A percentile compares a stretch with the other conserved stretches of the same genome.
phyloP scores from a whole-genome alignment of 2,329 filamentous ascomycete genomes.

The Aschersonia sp. region DNA sequence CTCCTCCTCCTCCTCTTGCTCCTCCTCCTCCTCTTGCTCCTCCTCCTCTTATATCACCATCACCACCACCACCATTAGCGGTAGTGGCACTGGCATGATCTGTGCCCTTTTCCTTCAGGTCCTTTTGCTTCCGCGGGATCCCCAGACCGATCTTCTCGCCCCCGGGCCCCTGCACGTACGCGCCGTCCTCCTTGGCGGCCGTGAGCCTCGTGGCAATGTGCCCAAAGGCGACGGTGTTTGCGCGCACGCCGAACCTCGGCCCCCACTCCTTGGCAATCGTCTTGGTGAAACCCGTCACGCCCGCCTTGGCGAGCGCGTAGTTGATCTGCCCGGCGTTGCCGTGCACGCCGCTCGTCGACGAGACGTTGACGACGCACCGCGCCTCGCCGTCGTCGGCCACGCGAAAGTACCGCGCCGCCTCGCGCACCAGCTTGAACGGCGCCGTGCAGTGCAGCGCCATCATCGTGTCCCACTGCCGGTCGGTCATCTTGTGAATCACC shows the following conservation, averaged over 20 bases:
- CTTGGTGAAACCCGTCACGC: constrained; percentile 70
- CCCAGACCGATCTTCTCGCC: constrained; percentile 63
- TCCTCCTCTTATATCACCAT: too few species aligned
- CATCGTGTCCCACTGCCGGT: constrained; percentile 87
- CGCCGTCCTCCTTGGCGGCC: constrained; percentile 70
- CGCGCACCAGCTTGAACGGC: constrained; percentile 70
- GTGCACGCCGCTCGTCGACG: constrained; percentile 65
- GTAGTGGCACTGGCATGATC: too few species aligned
- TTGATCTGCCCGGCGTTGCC: constrained; percentile 88
- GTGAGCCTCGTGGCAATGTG: constrained; percentile 70
- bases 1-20: not conserved
- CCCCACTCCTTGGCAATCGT: constrained; percentile 91
- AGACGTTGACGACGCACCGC: constrained; percentile 71
- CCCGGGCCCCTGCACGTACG: constrained; percentile 61
- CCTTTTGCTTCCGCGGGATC: constrained; percentile 49
- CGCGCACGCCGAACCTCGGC: constrained; percentile 63
- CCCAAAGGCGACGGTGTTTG: constrained; percentile 76
- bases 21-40: too few species aligned
- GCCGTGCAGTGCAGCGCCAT: constrained; percentile 70
- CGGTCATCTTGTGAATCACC: constrained; percentile 82
- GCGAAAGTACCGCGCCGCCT: constrained; percentile 74
- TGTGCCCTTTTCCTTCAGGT: constrained; percentile 4
- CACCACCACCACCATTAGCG: too few species aligned
- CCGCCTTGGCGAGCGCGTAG: constrained; percentile 75
- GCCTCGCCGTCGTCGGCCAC: constrained; percentile 59